Base-by-base conservation (phyloP, 495 filamentous ascomycete genomes). In the Tetracladium marchalianum region DNA sequence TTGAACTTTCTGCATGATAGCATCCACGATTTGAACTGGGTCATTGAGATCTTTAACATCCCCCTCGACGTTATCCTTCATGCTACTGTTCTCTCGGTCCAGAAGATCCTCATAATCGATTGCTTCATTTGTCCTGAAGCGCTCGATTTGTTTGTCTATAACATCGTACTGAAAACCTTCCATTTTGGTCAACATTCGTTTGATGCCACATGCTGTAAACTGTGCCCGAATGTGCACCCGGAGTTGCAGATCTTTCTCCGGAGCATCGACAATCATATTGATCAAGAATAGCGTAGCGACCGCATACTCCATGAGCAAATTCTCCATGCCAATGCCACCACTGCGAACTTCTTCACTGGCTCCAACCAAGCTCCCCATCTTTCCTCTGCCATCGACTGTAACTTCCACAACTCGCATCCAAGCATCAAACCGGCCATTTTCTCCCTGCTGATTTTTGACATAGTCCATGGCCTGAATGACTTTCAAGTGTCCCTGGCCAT, bases 381-480 rank as follows among this genome's bases (percentile, higher is more conserved):
- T 98, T 35, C 92, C 92, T 48, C 92, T 81, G 24, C 92, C 92
- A 66, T 98, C 92, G 41, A 95, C 81, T 9, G 92, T 95, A 43
- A 98, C 93, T 64, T 98, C 92, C 33, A 97, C 90, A 39, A 95
- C 88, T 24, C 92, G 85, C 86, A 98, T 94, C 92, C 92, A 98
- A 12, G 93, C 82, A 67, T 98, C 92, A 57, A 98, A 98, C 12
- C 93, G 82, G 31, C 92, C 92, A 58, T 92, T 96, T 62, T 98
- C 92, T 35, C 82, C 83, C 57, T 94, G 82, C 53, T 88, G 77
- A 52, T 73, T 78, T 62, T 97, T 97, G 65, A 95, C 82, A 57
- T 86, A 75, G 51, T 98, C 92, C 73, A 97, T 79, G 24, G 89
- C 85, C 65, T 93, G 84, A 46, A 98, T 77, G 17, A 98, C 92